These are phyloP conservation scores for Jacaranda mimosifolia DNA, from an alignment of 257 asterid genomes.

Conservation along the genomic window DNA sequence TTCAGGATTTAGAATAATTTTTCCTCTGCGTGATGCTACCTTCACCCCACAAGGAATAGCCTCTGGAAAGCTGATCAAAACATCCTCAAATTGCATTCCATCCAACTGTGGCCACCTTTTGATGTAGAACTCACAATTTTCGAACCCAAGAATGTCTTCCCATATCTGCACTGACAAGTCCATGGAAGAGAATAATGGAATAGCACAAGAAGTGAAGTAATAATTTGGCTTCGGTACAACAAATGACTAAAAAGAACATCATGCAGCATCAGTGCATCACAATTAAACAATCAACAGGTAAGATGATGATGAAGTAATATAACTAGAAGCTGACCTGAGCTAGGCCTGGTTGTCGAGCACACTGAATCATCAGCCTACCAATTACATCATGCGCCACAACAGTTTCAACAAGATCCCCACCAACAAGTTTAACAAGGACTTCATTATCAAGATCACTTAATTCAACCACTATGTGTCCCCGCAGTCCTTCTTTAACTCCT, in stretches of 20 bases:
- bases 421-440: slow-evolving; percentile 90
- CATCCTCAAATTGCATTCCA: slow-evolving; percentile 88
- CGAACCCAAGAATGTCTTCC: slow-evolving; percentile 97
- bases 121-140: slow-evolving; percentile 90
- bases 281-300: slow-evolving; percentile 6
- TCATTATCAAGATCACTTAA: slow-evolving; percentile 92
- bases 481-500: slow-evolving; percentile 88
- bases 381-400: slow-evolving; percentile 96
- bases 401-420: slow-evolving; percentile 92
- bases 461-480: slow-evolving; percentile 90
- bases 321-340: slow-evolving; percentile 76
- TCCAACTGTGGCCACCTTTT: slow-evolving; percentile 86
- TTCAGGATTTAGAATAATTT: slow-evolving; percentile 84
- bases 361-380: slow-evolving; percentile 93
- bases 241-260: slow-evolving; percentile 3
- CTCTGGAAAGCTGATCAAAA: slow-evolving; percentile 83
- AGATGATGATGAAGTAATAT: slow-evolving; percentile 24
- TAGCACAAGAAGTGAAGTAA: slow-evolving; percentile 23
- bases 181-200: slow-evolving; percentile 28
- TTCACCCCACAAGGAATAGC: slow-evolving; percentile 95
- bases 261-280: neutral
- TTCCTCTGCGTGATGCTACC: slow-evolving; percentile 82
- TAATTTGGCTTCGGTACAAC: slow-evolving; percentile 5
- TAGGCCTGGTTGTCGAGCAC: slow-evolving; percentile 97
- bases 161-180: slow-evolving; percentile 67